These are phyloP conservation scores for Cyclocybe aegerita DNA, from an alignment of 768 basidiomycete species.

Conservation along the genomic window DNA sequence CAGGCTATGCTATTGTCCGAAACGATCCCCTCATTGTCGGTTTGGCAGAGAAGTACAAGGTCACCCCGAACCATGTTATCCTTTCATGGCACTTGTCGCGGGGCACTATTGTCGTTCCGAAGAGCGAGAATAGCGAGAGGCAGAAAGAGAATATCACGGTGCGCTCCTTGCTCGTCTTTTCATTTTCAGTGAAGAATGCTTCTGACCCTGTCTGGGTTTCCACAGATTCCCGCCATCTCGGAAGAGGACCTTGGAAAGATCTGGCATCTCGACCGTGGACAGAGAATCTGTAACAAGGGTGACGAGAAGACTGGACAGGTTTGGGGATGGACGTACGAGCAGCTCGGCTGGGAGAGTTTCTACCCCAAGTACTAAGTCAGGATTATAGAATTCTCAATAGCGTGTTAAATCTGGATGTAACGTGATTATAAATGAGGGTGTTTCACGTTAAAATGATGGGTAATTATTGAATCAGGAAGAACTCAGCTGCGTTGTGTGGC, in stretches of 20 bases:
- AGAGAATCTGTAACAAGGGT: constrained; percentile 38
- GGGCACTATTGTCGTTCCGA: constrained; percentile 43
- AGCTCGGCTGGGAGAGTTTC: constrained; percentile 34
- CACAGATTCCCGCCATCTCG: constrained; percentile 15
- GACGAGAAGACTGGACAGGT: constrained; percentile 31
- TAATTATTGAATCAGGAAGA: no score
- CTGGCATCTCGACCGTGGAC: constrained; percentile 39
- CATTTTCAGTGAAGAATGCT: background rate
- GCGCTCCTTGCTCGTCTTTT: constrained; percentile 10
- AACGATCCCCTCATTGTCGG: constrained; percentile 42
- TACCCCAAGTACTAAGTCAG: constrained; percentile 4
- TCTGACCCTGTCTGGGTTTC: background rate
- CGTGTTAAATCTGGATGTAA: background rate
- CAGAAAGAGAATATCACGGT: constrained; percentile 53
- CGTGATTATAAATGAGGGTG: background rate
- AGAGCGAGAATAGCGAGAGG: constrained; percentile 42
- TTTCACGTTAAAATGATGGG: no score
- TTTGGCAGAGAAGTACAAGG: constrained; percentile 48
- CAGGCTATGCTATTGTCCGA: constrained; percentile 44
- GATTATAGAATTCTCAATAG: background rate
- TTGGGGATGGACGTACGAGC: constrained; percentile 37
- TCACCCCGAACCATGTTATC: constrained; percentile 44
- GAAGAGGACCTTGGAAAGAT: constrained; percentile 45
- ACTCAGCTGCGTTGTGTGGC: no score
- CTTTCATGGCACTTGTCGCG: constrained; percentile 53